Conservation (phyloP, 345 rosid genomes). For the Microthlaspi erraticum region DNA sequence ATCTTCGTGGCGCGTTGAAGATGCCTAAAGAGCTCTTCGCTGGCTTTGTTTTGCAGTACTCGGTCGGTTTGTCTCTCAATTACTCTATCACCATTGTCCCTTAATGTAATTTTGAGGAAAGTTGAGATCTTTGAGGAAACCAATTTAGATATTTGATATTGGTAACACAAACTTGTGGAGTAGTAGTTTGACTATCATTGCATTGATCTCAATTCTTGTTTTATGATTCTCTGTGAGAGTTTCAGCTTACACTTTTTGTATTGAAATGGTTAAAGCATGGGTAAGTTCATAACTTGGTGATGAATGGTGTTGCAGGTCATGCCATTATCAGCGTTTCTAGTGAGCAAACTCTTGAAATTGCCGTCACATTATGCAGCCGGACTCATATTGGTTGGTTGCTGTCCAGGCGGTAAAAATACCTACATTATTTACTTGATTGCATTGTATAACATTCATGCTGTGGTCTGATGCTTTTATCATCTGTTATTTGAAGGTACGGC, state of each 20-base stretch:
- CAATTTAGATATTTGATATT: conserved; percentile 24
- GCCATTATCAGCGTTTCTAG: conserved; percentile 81
- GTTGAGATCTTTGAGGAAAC: conserved; percentile 6
- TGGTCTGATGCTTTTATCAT: conserved; percentile 22
- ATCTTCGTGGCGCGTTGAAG: conserved; percentile 75
- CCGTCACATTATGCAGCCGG: conserved; percentile 95
- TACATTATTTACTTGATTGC: conserved; percentile 8
- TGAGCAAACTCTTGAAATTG: conserved; percentile 80
- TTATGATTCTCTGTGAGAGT: neutral
- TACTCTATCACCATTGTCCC: conserved; percentile 1
- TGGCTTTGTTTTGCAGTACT: conserved; percentile 82
- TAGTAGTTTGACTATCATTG: conserved; percentile 4
- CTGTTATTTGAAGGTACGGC: conserved; percentile 74
- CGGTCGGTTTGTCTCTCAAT: conserved; percentile 55
- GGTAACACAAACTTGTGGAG: conserved; percentile 12
- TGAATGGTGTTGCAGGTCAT: conserved; percentile 62
- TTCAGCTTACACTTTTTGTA: neutral
- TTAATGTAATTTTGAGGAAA: too few species aligned
- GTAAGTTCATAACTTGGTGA: conserved; percentile 18
- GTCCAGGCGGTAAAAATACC: conserved; percentile 80
- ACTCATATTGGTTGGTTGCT: conserved; percentile 88
- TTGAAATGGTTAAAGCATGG: neutral
- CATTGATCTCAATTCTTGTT: neutral
- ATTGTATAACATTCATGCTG: conserved; percentile 1
- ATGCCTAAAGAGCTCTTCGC: conserved; percentile 84